Evolutionary conservation across 495 filamentous ascomycete species (phyloP).

Genomic region (Lasiosphaeria hispida): DNA sequence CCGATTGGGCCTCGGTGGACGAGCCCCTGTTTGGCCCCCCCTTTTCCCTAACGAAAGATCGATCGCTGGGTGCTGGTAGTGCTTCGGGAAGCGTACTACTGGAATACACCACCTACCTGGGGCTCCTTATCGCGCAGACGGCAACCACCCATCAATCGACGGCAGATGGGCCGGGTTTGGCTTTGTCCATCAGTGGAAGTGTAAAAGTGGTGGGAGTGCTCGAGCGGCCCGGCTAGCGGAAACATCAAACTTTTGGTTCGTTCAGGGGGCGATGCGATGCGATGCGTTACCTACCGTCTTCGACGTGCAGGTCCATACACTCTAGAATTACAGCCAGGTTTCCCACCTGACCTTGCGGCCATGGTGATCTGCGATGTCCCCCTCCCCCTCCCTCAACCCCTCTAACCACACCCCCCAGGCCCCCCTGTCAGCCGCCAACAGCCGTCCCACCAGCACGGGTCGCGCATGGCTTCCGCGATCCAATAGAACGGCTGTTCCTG

Average conservation of each 20-base stretch:
- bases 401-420: conserved; percentile 1
- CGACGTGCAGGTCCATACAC: neutral
- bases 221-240: neutral
- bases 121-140: too few relatives aligned
- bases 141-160: too few relatives aligned
- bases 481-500: conserved; percentile 48
- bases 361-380: neutral
- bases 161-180: too few relatives aligned
- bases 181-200: too few relatives aligned
- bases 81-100: too few relatives aligned
- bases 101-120: too few relatives aligned
- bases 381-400: neutral
- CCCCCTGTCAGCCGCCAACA: conserved; percentile 11
- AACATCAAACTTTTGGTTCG: conserved; percentile 6
- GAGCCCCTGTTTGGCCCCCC: neutral
- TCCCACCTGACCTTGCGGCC: neutral
- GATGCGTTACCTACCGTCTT: too few relatives aligned
- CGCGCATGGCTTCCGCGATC: conserved; percentile 42
- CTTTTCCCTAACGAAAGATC: too few relatives aligned
- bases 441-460: conserved; percentile 34
- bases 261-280: too few relatives aligned
- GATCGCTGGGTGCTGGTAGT: too few relatives aligned
- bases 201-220: too few relatives aligned
- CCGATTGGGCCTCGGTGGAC: conserved; percentile 10
- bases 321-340: neutral